Evolutionary conservation across 78 protist genomes (phyloP).

Genomic region (Capsaspora owczarzaki): DNA sequence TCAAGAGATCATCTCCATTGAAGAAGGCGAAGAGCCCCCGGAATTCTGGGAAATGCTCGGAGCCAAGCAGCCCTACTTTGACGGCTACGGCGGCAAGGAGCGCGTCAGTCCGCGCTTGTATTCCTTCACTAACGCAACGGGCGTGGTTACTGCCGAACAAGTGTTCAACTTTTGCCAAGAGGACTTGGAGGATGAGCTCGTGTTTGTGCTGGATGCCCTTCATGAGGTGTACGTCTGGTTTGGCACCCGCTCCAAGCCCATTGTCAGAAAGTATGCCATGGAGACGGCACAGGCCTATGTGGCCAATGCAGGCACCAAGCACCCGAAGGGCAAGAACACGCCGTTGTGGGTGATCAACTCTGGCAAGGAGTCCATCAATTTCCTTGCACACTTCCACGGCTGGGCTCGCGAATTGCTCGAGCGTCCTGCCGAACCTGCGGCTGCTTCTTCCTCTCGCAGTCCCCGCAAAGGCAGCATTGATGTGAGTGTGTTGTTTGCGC

Average conservation of each 20-base stretch:
- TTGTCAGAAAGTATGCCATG: not conserved
- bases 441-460: too few species aligned
- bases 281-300: not conserved
- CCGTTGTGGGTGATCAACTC: not conserved
- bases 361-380: not conserved
- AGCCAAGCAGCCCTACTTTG: too few species aligned
- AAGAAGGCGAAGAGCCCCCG: not conserved
- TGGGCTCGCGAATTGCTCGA: too few species aligned
- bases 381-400: not conserved
- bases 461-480: too few species aligned
- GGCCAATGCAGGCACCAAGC: not conserved
- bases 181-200: not conserved
- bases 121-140: not conserved
- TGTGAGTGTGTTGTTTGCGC: not conserved
- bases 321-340: too few species aligned
- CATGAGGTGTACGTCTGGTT: not conserved
- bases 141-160: not conserved
- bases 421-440: too few species aligned
- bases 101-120: not conserved
- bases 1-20: not conserved
- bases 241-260: not conserved
- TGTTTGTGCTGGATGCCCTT: not conserved
- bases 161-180: not conserved
- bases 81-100: too few species aligned
- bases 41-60: not conserved